Conservation (phyloP, 1,284 basidiomycete species). For the Austroboletus novae-zelandiae region DNA sequence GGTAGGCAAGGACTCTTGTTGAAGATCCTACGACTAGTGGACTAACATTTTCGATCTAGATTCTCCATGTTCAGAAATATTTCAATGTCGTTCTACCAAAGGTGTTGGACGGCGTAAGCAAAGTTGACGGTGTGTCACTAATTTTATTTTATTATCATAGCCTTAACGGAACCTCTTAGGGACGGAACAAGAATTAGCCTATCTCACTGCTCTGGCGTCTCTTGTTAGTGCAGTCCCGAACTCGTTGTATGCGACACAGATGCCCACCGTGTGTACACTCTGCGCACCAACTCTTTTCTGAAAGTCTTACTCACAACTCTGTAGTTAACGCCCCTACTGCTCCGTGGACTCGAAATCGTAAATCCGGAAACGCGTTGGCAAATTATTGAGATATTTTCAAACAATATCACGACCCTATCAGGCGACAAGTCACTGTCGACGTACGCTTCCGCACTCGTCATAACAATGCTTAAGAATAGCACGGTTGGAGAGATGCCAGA, state of each 20-base stretch:
- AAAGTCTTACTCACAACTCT: conserved; percentile 2
- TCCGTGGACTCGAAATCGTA: conserved; percentile 80
- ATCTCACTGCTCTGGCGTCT: conserved; percentile 83
- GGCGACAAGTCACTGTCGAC: conserved; percentile 55
- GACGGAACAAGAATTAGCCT: conserved; percentile 55
- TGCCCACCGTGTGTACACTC: conserved; percentile 55
- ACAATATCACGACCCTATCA: conserved; percentile 64
- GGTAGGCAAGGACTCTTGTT: conserved; percentile 40
- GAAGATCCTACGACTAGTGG: not conserved
- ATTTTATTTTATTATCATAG: not conserved
- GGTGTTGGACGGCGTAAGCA: conserved; percentile 63
- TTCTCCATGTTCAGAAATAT: conserved; percentile 84
- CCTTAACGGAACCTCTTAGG: conserved; percentile 34
- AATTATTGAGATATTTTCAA: conserved; percentile 78
- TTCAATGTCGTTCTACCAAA: conserved; percentile 74
- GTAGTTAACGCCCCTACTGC: conserved; percentile 85
- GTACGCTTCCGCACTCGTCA: conserved; percentile 69
- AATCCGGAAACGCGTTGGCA: conserved; percentile 73
- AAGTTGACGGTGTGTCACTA: conserved; percentile 39
- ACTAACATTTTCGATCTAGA: conserved; percentile 42
- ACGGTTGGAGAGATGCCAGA: conserved; percentile 48
- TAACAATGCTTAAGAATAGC: conserved; percentile 69
- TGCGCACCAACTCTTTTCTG: not conserved
- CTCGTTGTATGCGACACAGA: conserved; percentile 64
- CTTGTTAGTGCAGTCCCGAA: conserved; percentile 82